Percentiles rank a stretch among this genome's conserved stretches.
Evolutionary conservation across 768 basidiomycete species (phyloP).

Genomic region (Cyathus striatus): DNA sequence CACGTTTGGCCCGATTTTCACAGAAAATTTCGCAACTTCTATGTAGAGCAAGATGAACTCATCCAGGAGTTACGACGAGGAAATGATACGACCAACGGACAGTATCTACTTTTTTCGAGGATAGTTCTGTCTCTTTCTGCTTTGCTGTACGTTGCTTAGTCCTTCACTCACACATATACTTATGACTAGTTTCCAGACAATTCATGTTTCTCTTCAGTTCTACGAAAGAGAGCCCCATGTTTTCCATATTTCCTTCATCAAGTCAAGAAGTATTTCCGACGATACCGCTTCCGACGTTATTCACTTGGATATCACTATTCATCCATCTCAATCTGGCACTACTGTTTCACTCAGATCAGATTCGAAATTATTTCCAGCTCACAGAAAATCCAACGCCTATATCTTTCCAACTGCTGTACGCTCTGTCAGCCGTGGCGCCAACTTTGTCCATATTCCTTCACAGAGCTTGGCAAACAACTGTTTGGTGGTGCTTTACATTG

Average conservation of each 20-base stretch:
- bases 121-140: slow-evolving; percentile 38
- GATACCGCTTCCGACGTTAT: slow-evolving; percentile 38
- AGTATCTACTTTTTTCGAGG: slow-evolving; percentile 34
- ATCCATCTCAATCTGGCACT: slow-evolving; percentile 46
- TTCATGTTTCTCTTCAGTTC: slow-evolving; percentile 39
- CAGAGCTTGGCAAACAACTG: slow-evolving; percentile 46
- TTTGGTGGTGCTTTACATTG: slow-evolving; percentile 48
- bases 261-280: slow-evolving; percentile 15
- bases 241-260: slow-evolving; percentile 33
- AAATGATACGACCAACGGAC: slow-evolving; percentile 36
- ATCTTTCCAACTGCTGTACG: slow-evolving; percentile 23
- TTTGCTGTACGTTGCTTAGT: slow-evolving; percentile 33
- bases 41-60: slow-evolving; percentile 56
- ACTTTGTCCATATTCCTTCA: slow-evolving; percentile 41
- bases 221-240: slow-evolving; percentile 40
- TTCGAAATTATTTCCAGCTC: slow-evolving; percentile 25
- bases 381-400: slow-evolving; percentile 20
- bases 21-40: background rate
- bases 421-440: slow-evolving; percentile 40
- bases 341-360: slow-evolving; percentile 32
- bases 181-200: slow-evolving; percentile 28
- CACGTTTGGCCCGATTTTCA: background rate
- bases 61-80: slow-evolving; percentile 43
- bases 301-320: slow-evolving; percentile 43
- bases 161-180: background rate